Conservation (phyloP, 805 yeast genomes). For the Suhomyces canberraensis region DNA sequence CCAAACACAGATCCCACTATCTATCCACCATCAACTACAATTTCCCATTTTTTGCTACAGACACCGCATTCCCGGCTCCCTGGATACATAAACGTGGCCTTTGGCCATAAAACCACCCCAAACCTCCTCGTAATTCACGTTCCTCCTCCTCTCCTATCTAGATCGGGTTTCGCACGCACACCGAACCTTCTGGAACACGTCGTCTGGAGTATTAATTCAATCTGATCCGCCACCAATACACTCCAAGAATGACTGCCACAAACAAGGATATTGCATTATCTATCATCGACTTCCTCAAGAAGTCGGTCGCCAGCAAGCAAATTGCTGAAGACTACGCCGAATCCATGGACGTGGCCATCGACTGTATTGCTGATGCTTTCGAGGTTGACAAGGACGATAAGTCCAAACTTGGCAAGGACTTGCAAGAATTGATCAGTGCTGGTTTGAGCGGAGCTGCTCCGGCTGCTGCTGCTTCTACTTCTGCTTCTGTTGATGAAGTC, state of each 20-base stretch:
- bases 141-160: no score
- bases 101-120: no score
- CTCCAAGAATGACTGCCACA: conserved; percentile 30
- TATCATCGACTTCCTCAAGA: conserved; percentile 67
- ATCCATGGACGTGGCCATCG: conserved; percentile 90
- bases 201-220: no score
- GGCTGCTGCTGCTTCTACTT: conserved; percentile 16
- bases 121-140: no score
- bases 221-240: no score
- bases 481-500: conserved; percentile 21
- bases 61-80: no score
- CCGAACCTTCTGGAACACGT: conserved; percentile 5
- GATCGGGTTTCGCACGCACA: no score
- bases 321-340: conserved; percentile 79
- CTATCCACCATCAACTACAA: no score
- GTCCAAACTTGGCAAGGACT: conserved; percentile 42
- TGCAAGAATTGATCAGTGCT: conserved; percentile 42
- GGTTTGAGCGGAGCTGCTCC: conserved; percentile 5
- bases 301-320: conserved; percentile 55
- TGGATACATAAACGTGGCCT: no score
- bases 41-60: no score
- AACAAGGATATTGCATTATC: conserved; percentile 68
- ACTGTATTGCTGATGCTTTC: conserved; percentile 86
- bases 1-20: no score
- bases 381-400: conserved; percentile 56